phyloP scores from a whole-genome alignment of 2,329 filamentous ascomycete species.

The Nemania bipapillata region DNA sequence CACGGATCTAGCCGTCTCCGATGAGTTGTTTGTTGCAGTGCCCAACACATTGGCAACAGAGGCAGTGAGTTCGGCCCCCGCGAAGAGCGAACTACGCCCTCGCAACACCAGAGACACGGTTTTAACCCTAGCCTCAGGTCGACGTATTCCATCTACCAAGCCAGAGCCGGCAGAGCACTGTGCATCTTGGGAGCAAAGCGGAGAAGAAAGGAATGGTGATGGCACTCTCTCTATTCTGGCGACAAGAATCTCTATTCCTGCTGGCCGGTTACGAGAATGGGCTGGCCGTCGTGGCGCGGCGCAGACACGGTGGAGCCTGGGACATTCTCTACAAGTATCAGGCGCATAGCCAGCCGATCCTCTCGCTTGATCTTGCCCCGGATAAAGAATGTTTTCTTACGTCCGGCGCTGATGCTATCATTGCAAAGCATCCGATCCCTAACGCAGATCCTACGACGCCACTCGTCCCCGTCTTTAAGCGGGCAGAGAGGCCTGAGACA shows the following conservation, averaged over 20 bases:
- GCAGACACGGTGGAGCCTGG: conserved; percentile 60
- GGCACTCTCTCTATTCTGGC: conserved; percentile 74
- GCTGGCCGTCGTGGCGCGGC: conserved; percentile 72
- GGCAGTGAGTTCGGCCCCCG: conserved; percentile 58
- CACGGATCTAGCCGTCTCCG: conserved; percentile 42
- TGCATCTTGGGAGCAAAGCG: conserved; percentile 55
- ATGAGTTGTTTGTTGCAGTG: conserved; percentile 76
- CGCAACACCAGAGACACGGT: not conserved
- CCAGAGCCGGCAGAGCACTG: conserved; percentile 72
- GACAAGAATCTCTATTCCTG: conserved; percentile 66
- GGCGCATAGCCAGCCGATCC: conserved; percentile 80
- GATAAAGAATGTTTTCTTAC: conserved; percentile 73
- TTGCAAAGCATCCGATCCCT: conserved; percentile 79
- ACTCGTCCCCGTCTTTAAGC: conserved; percentile 7
- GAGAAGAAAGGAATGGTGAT: conserved; percentile 84
- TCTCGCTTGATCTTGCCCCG: conserved; percentile 73
- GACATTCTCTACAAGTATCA: conserved; percentile 70
- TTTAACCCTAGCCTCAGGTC: conserved; percentile 59
- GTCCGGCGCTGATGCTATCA: conserved; percentile 81
- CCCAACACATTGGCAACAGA: conserved; percentile 81
- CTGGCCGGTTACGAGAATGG: conserved; percentile 89
- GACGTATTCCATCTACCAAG: conserved; percentile 86
- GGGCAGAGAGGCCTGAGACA: conserved; percentile 4
- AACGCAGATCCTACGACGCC: conserved; percentile 30
- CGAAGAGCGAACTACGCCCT: not conserved